These are phyloP conservation scores for Sporothrix brasiliensis DNA, from an alignment of 2,329 filamentous ascomycete genomes.

Conservation along the genomic window DNA sequence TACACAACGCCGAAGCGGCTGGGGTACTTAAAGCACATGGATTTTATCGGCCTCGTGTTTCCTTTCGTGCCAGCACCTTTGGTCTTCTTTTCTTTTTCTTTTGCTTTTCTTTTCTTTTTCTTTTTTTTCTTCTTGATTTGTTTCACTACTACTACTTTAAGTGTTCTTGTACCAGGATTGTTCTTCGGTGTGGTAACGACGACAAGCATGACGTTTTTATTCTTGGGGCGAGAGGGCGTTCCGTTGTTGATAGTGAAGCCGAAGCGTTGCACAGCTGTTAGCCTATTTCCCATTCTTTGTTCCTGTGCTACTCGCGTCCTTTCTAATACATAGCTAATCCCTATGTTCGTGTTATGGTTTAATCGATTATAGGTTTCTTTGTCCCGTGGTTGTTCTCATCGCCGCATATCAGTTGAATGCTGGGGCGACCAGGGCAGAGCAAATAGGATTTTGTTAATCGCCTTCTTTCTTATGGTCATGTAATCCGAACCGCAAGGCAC, in stretches of 20 bases:
- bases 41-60: not conserved
- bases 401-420: no score
- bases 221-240: no score
- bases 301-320: not conserved
- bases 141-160: not conserved
- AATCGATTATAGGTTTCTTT: no score
- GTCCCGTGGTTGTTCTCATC: no score
- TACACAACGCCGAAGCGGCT: slow-evolving; percentile 57
- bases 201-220: no score
- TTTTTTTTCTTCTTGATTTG: not conserved
- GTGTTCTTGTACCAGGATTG: no score
- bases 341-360: no score
- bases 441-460: not conserved
- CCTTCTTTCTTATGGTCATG: not conserved
- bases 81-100: not conserved
- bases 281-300: not conserved
- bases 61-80: not conserved
- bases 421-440: no score
- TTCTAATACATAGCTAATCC: no score
- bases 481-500: not conserved
- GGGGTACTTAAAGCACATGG: slow-evolving; percentile 29
- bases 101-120: not conserved
- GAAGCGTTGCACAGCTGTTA: no score
- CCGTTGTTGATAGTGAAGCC: no score
- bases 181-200: no score